Conservation (phyloP, 306 rosid species). For the Casuarina equisetifolia region DNA sequence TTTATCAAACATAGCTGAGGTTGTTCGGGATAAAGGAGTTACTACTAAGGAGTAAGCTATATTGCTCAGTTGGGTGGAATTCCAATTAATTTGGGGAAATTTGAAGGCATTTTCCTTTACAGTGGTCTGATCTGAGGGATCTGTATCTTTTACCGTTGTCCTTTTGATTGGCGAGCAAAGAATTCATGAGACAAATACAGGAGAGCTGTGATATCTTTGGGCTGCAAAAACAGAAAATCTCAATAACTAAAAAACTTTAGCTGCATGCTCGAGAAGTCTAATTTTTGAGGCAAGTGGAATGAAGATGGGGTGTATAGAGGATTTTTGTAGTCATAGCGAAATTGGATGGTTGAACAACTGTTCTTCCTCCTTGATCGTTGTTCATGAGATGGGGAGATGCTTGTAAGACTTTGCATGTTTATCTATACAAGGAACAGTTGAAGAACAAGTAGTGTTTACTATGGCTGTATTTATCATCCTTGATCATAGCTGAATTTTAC, state of each 20-base stretch:
- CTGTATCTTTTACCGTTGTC: background rate
- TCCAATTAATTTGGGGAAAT: background rate
- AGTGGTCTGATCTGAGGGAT: background rate
- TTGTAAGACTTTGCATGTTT: background rate
- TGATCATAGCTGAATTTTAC: background rate
- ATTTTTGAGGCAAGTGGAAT: background rate
- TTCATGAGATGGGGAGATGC: background rate
- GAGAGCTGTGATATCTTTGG: background rate
- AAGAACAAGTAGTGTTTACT: background rate
- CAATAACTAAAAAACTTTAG: background rate
- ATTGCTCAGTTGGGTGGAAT: background rate
- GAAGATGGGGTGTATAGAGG: background rate
- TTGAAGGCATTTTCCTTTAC: background rate
- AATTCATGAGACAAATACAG: background rate
- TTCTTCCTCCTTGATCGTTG: background rate
- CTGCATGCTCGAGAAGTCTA: background rate
- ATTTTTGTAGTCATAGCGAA: background rate
- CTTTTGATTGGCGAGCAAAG: background rate
- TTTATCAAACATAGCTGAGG: background rate
- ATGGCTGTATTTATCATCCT: background rate
- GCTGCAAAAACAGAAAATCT: background rate
- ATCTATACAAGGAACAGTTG: background rate
- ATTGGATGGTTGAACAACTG: background rate
- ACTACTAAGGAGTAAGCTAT: background rate
- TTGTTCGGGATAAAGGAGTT: background rate